Evolutionary conservation across 1,284 basidiomycete genomes (phyloP).

Genomic region (Paramarasmius palmivorus): DNA sequence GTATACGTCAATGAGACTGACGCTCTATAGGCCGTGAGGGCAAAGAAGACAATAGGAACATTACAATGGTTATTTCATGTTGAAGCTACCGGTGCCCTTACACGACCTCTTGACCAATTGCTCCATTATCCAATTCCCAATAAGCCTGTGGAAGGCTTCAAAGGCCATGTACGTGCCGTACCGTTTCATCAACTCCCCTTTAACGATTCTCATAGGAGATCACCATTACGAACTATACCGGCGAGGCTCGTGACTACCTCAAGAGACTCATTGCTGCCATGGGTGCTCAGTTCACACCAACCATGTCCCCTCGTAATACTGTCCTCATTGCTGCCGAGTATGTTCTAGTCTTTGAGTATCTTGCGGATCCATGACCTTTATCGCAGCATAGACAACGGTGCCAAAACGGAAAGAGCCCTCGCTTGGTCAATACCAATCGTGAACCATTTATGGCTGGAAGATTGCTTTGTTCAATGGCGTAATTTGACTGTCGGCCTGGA

Average conservation of each 20-base stretch:
- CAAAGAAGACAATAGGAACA: conserved; percentile 70
- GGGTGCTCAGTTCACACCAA: conserved; percentile 81
- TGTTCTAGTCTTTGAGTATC: conserved; percentile 24
- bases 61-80: conserved; percentile 83
- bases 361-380: background rate
- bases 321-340: conserved; percentile 84
- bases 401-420: conserved; percentile 72
- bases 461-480: conserved; percentile 82
- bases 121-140: conserved; percentile 55
- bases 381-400: conserved; percentile 55
- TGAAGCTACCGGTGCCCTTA: conserved; percentile 59
- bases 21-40: conserved; percentile 52
- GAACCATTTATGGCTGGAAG: conserved; percentile 89
- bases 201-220: conserved; percentile 49
- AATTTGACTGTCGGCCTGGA: conserved; percentile 57
- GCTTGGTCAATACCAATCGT: conserved; percentile 85
- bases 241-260: conserved; percentile 81
- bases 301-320: conserved; percentile 75
- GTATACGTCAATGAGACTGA: background rate
- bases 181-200: background rate
- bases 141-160: conserved; percentile 43
- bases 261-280: conserved; percentile 78
- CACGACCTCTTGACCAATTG: conserved; percentile 66
- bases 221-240: conserved; percentile 88
- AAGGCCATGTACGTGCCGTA: conserved; percentile 37